Evolutionary conservation across 2,329 filamentous ascomycete genomes (phyloP), one percentile per base, ranked within the genome.

Genomic region (Teratosphaeria gauchensis): DNA sequence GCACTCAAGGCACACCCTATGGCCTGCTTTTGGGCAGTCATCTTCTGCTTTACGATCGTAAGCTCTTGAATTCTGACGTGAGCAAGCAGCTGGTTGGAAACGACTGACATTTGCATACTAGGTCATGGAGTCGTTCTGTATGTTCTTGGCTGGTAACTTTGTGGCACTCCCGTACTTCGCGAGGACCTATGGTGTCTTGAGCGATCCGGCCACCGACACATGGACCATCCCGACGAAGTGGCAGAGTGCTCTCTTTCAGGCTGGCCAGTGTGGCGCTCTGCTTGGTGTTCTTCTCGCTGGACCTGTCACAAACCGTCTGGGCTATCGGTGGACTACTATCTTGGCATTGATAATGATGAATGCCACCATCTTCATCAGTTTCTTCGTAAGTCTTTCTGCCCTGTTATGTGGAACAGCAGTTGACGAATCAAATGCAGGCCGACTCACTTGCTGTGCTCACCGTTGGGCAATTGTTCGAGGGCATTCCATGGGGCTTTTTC

Each of bases 401-500:
- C 55, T 35, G 6, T 48, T 19, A 51, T 31, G 24, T 14, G 21
- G 35, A 6, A 21, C 31, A 19, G 31, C 2, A 19, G 21, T 61
- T 63, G 28, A 66, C 57, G 24, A 30, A 2, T 31, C 14, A 14
- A 8, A 16, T 21, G n/a, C 55, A 66, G 65, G 78, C 74, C 55
- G 60, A 76, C 53, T 77, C 75, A 3, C 74, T 78, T 51, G 64
- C 69, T 3, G 66, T 78, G 42, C 69, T 78, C 51, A 77, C 82
- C 64, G 74, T 76, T 6, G 73, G 76, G 38, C 82, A 85, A 73
- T 71, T 82, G 55, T 75, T 84, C 55, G 81, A 83, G 69, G 82
- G 82, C 58, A 66, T 85, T 2, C 82, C 82, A 2, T 85, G 82
- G 82, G 82, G 82, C 24, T 78, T 85, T 64, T 85, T 85, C 68